Conservation (phyloP, 2,329 filamentous ascomycete species). For the Ploettnerulaceae sp. region DNA sequence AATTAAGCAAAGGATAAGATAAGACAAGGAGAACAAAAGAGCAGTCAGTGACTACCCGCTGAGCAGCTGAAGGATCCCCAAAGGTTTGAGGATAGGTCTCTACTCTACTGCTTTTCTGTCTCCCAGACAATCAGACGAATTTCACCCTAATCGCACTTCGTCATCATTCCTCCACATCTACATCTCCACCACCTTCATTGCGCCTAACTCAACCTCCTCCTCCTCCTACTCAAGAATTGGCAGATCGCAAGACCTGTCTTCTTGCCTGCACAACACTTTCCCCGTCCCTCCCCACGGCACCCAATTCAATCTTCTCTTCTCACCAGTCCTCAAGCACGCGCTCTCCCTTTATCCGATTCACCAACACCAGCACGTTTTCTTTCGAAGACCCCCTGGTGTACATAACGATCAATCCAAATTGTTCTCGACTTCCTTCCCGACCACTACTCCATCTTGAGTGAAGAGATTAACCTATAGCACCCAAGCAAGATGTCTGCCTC, state of each 20-base stretch:
- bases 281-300: slow-evolving; percentile 32
- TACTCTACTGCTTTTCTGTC: slow-evolving; percentile 33
- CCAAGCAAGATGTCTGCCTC: slow-evolving; percentile 66
- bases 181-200: slow-evolving; percentile 28
- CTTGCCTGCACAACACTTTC: slow-evolving; percentile 36
- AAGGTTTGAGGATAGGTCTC: slow-evolving; percentile 37
- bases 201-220: slow-evolving; percentile 29
- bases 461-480: slow-evolving; percentile 38
- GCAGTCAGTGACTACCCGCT: slow-evolving; percentile 17
- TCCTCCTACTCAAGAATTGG: slow-evolving; percentile 24
- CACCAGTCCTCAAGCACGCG: slow-evolving; percentile 34
- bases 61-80: slow-evolving; percentile 27
- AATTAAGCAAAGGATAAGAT: slow-evolving; percentile 18
- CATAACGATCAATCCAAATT: slow-evolving; percentile 58
- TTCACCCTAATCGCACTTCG: slow-evolving; percentile 29
- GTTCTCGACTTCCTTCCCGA: slow-evolving; percentile 43
- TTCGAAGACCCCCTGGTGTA: slow-evolving; percentile 85
- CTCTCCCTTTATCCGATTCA: slow-evolving; percentile 33
- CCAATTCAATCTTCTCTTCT: slow-evolving; percentile 29
- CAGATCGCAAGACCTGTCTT: slow-evolving; percentile 29
- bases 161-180: slow-evolving; percentile 16
- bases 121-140: slow-evolving; percentile 20
- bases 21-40: slow-evolving; percentile 12
- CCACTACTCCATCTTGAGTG: slow-evolving; percentile 37
- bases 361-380: slow-evolving; percentile 86